Evolutionary conservation across 306 rosid genomes (phyloP).

Genomic region (Morella rubra): DNA sequence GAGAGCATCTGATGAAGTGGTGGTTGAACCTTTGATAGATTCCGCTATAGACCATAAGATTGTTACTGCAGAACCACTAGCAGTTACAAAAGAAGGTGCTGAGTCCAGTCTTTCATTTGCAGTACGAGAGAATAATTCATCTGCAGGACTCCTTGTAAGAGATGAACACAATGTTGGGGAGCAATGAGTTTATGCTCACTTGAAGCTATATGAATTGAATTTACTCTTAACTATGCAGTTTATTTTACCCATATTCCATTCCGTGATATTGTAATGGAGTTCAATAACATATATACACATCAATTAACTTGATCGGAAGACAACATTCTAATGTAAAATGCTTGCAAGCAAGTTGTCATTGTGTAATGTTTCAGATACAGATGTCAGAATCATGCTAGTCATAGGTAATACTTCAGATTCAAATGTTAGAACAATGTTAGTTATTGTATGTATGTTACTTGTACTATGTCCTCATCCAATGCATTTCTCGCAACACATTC

Average conservation of each 20-base stretch:
- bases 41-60: constrained; percentile 3
- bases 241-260: background rate
- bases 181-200: constrained; percentile 1
- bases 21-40: constrained; percentile 17
- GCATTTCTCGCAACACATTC: background rate
- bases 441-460: background rate
- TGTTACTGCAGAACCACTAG: constrained; percentile 14
- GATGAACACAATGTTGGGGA: background rate
- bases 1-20: constrained; percentile 9
- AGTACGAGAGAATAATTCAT: background rate
- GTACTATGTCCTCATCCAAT: background rate
- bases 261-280: background rate
- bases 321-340: background rate
- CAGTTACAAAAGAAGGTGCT: constrained; percentile 31
- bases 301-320: background rate
- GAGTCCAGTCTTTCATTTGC: background rate
- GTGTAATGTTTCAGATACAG: background rate
- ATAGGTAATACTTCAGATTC: no score
- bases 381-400: background rate
- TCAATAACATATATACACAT: background rate
- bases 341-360: background rate
- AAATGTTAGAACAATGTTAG: background rate
- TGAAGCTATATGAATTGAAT: background rate
- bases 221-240: background rate
- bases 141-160: constrained; percentile 5